Conservation (phyloP, 2,329 filamentous ascomycete species). For the Exophiala alcalophila region DNA sequence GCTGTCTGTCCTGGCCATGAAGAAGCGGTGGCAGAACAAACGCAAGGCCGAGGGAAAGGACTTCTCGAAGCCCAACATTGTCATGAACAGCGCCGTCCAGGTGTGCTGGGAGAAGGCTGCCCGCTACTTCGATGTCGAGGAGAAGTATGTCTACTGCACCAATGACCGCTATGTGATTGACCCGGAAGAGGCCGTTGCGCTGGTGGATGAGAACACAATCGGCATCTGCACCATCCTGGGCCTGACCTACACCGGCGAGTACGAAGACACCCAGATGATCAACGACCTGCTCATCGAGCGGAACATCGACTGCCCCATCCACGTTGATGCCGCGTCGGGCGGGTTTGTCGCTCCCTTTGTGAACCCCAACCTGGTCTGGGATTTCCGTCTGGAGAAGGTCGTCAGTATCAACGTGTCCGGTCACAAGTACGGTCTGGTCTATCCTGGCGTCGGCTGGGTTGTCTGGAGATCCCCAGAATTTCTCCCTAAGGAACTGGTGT, state of each 20-base stretch:
- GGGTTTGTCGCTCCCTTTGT: constrained; percentile 94
- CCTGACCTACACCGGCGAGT: constrained; percentile 92
- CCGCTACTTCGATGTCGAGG: constrained; percentile 88
- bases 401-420: constrained; percentile 93
- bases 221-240: constrained; percentile 90
- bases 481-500: constrained; percentile 86
- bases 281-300: constrained; percentile 79
- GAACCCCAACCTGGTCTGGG: constrained; percentile 79
- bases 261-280: constrained; percentile 88
- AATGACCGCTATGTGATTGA: constrained; percentile 62
- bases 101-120: constrained; percentile 96
- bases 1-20: constrained; percentile 72
- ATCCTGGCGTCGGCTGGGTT: constrained; percentile 92
- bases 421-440: constrained; percentile 78
- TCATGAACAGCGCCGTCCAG: constrained; percentile 95
- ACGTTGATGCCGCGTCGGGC: constrained; percentile 88
- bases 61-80: constrained; percentile 75
- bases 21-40: constrained; percentile 88
- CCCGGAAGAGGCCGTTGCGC: constrained; percentile 58
- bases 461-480: constrained; percentile 81
- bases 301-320: constrained; percentile 77
- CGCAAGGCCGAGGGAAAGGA: constrained; percentile 80
- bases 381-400: constrained; percentile 84
- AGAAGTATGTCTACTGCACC: constrained; percentile 70
- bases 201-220: constrained; percentile 71